Percentiles rank a stretch among this genome's conserved stretches.
Conservation (phyloP, 2,329 filamentous ascomycete species). For the Microdochium paspali region DNA sequence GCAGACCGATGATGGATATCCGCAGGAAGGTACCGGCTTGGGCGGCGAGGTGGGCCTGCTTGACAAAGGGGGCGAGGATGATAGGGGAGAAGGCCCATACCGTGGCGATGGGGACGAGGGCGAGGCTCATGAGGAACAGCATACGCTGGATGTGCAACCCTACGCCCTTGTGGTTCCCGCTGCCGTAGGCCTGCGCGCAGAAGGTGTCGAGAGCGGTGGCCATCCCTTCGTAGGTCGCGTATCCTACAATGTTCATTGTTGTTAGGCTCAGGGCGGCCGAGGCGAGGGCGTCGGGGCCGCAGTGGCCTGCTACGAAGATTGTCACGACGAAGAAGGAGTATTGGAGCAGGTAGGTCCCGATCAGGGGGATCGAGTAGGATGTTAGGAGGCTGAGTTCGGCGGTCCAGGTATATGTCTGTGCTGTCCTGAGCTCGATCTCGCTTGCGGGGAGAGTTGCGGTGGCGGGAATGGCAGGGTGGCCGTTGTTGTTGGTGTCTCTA, state of each 20-base stretch:
- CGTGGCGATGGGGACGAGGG: conserved; percentile 35
- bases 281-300: conserved; percentile 40
- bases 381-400: conserved; percentile 15
- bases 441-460: background rate
- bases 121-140: conserved; percentile 35
- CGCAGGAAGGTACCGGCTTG: conserved; percentile 39
- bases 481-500: too few relatives aligned
- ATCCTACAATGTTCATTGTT: conserved; percentile 43
- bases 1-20: conserved; percentile 37
- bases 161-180: conserved; percentile 34
- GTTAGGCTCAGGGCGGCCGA: conserved; percentile 41
- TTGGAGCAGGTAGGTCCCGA: conserved; percentile 43
- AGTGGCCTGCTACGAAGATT: conserved; percentile 40
- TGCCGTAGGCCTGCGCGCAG: conserved; percentile 41
- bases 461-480: background rate
- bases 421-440: background rate
- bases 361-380: conserved; percentile 36
- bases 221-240: conserved; percentile 39
- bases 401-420: background rate
- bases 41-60: conserved; percentile 33
- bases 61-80: conserved; percentile 33
- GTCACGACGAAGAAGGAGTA: conserved; percentile 42
- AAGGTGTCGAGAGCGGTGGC: conserved; percentile 40
- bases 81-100: conserved; percentile 38
- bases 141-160: conserved; percentile 44